These are phyloP conservation scores for Staphylotrichum longicolle DNA, from an alignment of 495 filamentous ascomycete genomes.

Conservation along the genomic window DNA sequence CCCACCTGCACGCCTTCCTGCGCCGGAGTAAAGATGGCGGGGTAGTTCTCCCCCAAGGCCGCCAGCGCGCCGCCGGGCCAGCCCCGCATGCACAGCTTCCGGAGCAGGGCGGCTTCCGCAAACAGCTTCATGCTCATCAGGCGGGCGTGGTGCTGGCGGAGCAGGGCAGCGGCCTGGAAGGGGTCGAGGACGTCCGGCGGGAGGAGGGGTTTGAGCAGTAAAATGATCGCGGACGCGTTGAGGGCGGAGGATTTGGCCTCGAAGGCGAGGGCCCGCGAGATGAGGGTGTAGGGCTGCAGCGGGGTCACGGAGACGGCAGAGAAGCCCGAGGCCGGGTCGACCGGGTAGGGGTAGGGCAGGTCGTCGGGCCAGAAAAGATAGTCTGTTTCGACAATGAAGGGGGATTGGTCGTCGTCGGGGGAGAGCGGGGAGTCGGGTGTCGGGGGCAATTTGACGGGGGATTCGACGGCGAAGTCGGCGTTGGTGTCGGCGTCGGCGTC, in stretches of 20 bases:
- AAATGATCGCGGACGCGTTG: constrained; percentile 51
- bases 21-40: constrained; percentile 58
- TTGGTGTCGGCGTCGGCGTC: background rate
- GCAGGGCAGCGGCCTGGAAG: constrained; percentile 52
- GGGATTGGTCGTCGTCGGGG: constrained; percentile 35
- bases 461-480: constrained; percentile 21
- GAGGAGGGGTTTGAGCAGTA: constrained; percentile 52
- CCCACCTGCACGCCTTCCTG: constrained; percentile 46
- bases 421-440: constrained; percentile 12
- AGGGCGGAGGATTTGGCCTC: constrained; percentile 46
- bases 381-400: constrained; percentile 49
- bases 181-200: constrained; percentile 48
- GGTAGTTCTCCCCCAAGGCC: constrained; percentile 50
- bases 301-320: constrained; percentile 29
- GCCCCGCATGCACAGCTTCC: constrained; percentile 58
- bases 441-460: constrained; percentile 11
- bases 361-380: constrained; percentile 51
- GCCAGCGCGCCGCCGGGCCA: constrained; percentile 45
- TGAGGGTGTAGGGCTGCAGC: constrained; percentile 49
- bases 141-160: constrained; percentile 63
- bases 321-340: constrained; percentile 22
- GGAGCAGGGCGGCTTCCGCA: constrained; percentile 64
- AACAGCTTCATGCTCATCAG: constrained; percentile 64
- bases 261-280: constrained; percentile 48
- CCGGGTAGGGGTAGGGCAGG: constrained; percentile 44